phyloP scores from a whole-genome alignment of 148 eudicot species.

The Dysphania ambrosioides region DNA sequence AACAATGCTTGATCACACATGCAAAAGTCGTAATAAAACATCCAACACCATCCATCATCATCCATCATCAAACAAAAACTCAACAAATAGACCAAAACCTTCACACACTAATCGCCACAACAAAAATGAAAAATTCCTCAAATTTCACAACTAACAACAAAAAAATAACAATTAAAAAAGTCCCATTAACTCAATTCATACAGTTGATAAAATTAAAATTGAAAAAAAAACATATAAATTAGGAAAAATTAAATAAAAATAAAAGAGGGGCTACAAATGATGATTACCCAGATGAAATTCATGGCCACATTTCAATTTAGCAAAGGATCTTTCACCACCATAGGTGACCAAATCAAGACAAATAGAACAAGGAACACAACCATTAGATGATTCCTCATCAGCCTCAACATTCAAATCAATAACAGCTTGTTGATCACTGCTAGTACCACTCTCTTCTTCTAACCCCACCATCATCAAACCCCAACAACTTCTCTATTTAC shows the following conservation, averaged over 20 bases:
- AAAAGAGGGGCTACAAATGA: neutral
- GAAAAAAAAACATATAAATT: neutral
- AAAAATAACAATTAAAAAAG: neutral
- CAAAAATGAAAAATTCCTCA: slow-evolving; percentile 5
- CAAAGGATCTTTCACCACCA: slow-evolving; percentile 41
- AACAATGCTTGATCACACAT: too few relatives aligned
- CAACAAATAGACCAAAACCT: neutral
- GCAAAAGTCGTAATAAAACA: neutral
- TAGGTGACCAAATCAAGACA: slow-evolving; percentile 52
- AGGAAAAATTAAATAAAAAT: neutral
- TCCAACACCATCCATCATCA: neutral
- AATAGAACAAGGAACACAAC: slow-evolving; percentile 45
- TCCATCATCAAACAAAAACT: neutral
- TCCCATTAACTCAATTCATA: neutral
- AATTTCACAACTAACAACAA: slow-evolving; percentile 3
- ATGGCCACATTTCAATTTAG: slow-evolving; percentile 59
- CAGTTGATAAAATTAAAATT: neutral
- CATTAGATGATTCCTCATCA: too few relatives aligned
- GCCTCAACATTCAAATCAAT: slow-evolving; percentile 28
- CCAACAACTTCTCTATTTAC: too few relatives aligned
- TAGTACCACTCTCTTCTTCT: too few relatives aligned
- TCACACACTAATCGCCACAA: too few relatives aligned
- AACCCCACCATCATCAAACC: slow-evolving; percentile 23
- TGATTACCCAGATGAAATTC: slow-evolving; percentile 61
- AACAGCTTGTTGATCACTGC: slow-evolving; percentile 22